Evolutionary conservation across 768 basidiomycete genomes (phyloP).

Genomic region (Boletus subparvulus): DNA sequence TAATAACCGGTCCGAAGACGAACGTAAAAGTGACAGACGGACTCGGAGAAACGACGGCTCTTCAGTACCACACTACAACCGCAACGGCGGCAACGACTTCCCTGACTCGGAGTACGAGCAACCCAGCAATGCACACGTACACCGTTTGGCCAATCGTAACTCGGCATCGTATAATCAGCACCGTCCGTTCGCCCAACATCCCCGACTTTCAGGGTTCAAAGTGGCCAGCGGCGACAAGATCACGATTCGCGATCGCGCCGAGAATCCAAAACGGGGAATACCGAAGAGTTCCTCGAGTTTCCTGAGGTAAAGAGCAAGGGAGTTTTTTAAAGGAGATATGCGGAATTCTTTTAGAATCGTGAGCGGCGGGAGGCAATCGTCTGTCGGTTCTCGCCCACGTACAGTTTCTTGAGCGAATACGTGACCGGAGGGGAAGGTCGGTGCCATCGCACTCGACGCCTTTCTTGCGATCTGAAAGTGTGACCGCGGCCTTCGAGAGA

Average conservation of each 20-base stretch:
- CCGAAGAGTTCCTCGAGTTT: conserved; percentile 72
- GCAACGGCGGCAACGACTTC: too few species aligned
- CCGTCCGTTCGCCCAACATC: too few species aligned
- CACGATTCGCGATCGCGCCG: too few species aligned
- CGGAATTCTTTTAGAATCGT: conserved; percentile 74
- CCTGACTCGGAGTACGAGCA: too few species aligned
- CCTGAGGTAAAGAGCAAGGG: conserved; percentile 70
- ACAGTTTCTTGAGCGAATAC: conserved; percentile 71
- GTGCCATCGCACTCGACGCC: conserved; percentile 35
- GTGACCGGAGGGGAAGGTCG: conserved; percentile 57
- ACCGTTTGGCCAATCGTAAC: too few species aligned
- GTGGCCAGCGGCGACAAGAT: too few species aligned
- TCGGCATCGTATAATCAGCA: too few species aligned
- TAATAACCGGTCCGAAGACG: neutral
- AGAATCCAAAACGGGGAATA: too few species aligned
- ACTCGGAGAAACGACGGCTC: neutral
- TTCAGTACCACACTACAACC: too few species aligned
- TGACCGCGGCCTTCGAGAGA: conserved; percentile 21
- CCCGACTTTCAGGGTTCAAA: too few species aligned
- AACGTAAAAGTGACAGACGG: neutral
- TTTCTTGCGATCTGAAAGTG: conserved; percentile 28
- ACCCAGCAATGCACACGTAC: too few species aligned
- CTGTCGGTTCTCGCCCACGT: conserved; percentile 88
- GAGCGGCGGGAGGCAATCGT: conserved; percentile 74
- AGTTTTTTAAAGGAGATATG: conserved; percentile 93